Evolutionary conservation across 2,329 filamentous ascomycete genomes (phyloP), one percentile per base, ranked within the genome.

Genomic region (Fusarium citri): DNA sequence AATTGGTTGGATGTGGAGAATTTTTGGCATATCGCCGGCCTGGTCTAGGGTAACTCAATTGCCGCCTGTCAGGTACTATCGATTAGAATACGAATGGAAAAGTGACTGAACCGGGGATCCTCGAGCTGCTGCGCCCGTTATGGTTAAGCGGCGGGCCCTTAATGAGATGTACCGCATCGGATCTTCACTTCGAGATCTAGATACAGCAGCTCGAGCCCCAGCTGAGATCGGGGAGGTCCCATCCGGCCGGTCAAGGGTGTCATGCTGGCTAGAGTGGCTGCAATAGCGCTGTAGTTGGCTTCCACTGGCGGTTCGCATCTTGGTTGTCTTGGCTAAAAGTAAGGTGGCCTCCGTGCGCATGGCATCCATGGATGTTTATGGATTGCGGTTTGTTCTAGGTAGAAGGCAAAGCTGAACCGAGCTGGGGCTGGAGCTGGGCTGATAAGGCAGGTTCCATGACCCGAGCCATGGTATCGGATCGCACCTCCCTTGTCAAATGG

Each of bases 21-120:
- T 18, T 57, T 63, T 49, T 65, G 55, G 45, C 51, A 59, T 48
- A 42, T 64, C 37, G 49, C 42, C 16, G 20, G 34, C 40, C 26
- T 54, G 46, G 49, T 70, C 54, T 67, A 70, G 67, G 67, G 67
- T 70, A 70, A 53, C 49, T 20, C 45, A 59, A 59, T 65, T 31
- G 63, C 55, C 64, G 34, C 25, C 22, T 41, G 25, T 37, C 60
- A 64, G 51, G 60, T 59, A 65, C 46, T 64, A 51, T 64, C 46
- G 40, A 50, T 64, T 46, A 54, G 28, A 51, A 51, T 57, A 48
- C 40, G 42, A 30, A 42, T 50, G 46, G 50, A 68, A 59, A 71
- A 28, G 30, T 37, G 30, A 42, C 59, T 48, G 47, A 53, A 55
- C 55, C 22, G 22, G 25, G 40, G 15, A 31, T 50, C 41, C 30